Base-by-base conservation (phyloP, 2,329 filamentous ascomycete species). In the Phialemoniopsis sp. region DNA sequence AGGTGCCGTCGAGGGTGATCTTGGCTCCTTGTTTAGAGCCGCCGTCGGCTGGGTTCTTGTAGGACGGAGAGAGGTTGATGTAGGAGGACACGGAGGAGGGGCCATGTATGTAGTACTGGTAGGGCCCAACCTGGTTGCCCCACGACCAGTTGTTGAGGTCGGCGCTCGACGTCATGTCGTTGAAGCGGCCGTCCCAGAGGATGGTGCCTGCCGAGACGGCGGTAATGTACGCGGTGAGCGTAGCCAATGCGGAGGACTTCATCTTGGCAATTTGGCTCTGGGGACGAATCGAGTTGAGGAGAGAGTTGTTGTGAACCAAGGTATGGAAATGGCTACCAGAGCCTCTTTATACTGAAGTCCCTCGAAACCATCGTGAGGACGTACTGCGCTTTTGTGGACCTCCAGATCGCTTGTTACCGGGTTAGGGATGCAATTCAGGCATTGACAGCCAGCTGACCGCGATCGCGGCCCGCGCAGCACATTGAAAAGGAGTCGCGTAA, bases 101-200 rank as follows among this genome's bases (percentile, higher is more conserved):
- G 28, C 82, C 83, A 62, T 87, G 82, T 52, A 85, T 85, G 63
- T 85, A 85, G 66, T 82, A 86, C 58, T 86, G 82, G 60, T 82
- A 86, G 1, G 76, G 71, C 1, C 76, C 76, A 44, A 78, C 72
- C 59, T 81, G 71, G 55, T 80, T 81, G 5, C 67, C 68, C 74
- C 76, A 84, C 2, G 73, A 78, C 78, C 78, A 81, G 39, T 72
- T 69, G 51, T 69, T 64, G 14, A 81, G 60, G 51, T 78, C 75
- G 3, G 68, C 51, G 37, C 65, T 67, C 14, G 68, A 62, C 15
- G 60, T 62, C 43, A 77, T 61, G 37, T 73, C 67, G 53, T 80
- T 79, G 63, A 80, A 76, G 36, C 75, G 70, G 16, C 78, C 78
- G 55, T 80, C 76, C 77, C 77, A 81, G 8, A 80, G 59, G 33